Percentiles rank a stretch among this genome's conserved stretches.
phyloP scores from a whole-genome alignment of 73 alveolate genomes.

The Breviolum minutum region DNA sequence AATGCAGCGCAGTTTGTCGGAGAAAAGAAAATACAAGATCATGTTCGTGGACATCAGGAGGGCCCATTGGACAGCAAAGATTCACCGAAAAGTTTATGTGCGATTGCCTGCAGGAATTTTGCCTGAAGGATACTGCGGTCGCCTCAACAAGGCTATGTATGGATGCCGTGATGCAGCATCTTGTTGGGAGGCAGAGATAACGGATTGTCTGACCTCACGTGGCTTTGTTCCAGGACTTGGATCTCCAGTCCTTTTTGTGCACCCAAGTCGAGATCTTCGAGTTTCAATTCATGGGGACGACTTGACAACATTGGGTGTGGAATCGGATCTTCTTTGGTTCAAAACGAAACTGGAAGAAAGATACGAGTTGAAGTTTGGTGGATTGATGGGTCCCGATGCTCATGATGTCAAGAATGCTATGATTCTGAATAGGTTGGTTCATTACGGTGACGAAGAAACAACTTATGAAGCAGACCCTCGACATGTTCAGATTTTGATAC shows the following conservation, averaged over 20 bases:
- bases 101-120: no score
- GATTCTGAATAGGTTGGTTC: neutral
- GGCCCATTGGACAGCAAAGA: no score
- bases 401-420: neutral
- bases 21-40: no score
- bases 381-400: neutral
- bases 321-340: neutral
- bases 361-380: conserved; percentile 30
- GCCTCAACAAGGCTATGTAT: no score
- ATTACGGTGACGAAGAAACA: neutral
- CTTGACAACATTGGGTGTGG: neutral
- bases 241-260: neutral
- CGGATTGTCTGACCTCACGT: no score
- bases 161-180: no score
- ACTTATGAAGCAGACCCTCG: conserved; percentile 30
- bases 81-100: no score
- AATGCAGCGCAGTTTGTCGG: no score
- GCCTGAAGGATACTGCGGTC: no score
- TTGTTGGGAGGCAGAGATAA: no score
- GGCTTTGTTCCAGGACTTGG: neutral
- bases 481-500: conserved; percentile 7
- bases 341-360: neutral
- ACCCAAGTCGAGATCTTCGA: neutral
- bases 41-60: no score
- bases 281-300: conserved; percentile 17